Evolutionary conservation across 2,329 filamentous ascomycete species (phyloP).

Genomic region (Fusarium hostae): DNA sequence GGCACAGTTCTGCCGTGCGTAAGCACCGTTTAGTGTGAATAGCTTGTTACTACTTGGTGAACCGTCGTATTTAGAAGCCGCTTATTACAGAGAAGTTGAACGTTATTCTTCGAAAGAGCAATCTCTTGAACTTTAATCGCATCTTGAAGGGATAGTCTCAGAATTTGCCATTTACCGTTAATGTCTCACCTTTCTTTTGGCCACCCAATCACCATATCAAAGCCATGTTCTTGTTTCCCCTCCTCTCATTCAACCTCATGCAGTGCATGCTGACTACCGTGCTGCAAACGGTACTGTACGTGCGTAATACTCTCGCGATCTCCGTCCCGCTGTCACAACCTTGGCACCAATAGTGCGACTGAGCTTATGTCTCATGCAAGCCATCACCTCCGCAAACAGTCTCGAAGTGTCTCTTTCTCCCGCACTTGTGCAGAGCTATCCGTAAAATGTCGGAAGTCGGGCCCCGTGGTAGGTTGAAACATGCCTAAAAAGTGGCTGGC

Average conservation of each 20-base stretch:
- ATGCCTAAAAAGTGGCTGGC: slow-evolving; percentile 1
- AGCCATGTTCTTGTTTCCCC: not conserved
- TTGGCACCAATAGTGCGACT: not conserved
- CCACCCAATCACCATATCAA: not conserved
- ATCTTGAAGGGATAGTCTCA: not conserved
- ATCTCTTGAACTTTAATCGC: not conserved
- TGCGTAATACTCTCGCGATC: not conserved
- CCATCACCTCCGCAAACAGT: slow-evolving; percentile 6
- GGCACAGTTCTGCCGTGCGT: slow-evolving; percentile 5
- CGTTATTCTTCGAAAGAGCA: not conserved
- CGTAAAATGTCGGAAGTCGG: not conserved
- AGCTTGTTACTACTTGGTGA: not conserved
- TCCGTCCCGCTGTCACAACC: not conserved
- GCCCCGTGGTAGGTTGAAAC: not conserved
- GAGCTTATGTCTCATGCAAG: not conserved
- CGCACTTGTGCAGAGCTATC: not conserved
- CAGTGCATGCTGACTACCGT: not conserved
- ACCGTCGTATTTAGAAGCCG: not conserved
- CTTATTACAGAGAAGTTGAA: not conserved
- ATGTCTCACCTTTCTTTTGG: not conserved
- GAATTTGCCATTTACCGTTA: not conserved
- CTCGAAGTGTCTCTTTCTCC: not conserved
- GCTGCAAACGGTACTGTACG: not conserved
- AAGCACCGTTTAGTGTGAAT: not conserved
- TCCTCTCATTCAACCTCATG: not conserved